Evolutionary conservation across 2,329 filamentous ascomycete species (phyloP).

Genomic region (Huntiella decipiens): DNA sequence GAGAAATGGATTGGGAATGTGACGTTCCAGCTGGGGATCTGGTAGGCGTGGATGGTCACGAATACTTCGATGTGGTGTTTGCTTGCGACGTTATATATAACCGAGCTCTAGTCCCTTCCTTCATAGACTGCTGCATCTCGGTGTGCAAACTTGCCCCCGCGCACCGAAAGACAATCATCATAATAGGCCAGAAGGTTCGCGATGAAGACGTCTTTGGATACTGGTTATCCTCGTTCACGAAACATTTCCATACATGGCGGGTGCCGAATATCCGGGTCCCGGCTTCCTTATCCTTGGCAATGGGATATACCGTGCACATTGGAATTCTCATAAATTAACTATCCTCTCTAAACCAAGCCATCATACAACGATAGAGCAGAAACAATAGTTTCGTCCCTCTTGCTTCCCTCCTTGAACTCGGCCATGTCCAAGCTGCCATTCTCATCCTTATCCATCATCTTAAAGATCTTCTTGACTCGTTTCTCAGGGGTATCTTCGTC

Average conservation of each 20-base stretch:
- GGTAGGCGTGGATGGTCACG: background rate
- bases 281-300: constrained; percentile 37
- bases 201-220: constrained; percentile 67
- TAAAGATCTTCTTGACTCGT: constrained; percentile 92
- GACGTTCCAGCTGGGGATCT: constrained; percentile 30
- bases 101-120: constrained; percentile 59
- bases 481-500: constrained; percentile 99
- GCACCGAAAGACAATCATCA: constrained; percentile 42
- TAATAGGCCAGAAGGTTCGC: constrained; percentile 79
- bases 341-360: constrained; percentile 51
- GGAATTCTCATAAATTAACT: constrained; percentile 34
- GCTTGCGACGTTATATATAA: constrained; percentile 96
- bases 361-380: constrained; percentile 93
- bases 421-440: constrained; percentile 93
- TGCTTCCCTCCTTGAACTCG: constrained; percentile 98
- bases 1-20: constrained; percentile 63
- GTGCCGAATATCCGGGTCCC: constrained; percentile 46
- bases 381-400: constrained; percentile 96
- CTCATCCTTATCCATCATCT: constrained; percentile 99
- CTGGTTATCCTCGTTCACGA: constrained; percentile 54
- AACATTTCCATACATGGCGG: constrained; percentile 55
- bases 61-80: constrained; percentile 48
- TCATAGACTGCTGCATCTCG: constrained; percentile 67
- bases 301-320: constrained; percentile 69
- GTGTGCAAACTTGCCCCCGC: constrained; percentile 40